These are phyloP conservation scores for Reticulascus tulasneorum DNA, from an alignment of 2,329 filamentous ascomycete species.

Conservation along the genomic window DNA sequence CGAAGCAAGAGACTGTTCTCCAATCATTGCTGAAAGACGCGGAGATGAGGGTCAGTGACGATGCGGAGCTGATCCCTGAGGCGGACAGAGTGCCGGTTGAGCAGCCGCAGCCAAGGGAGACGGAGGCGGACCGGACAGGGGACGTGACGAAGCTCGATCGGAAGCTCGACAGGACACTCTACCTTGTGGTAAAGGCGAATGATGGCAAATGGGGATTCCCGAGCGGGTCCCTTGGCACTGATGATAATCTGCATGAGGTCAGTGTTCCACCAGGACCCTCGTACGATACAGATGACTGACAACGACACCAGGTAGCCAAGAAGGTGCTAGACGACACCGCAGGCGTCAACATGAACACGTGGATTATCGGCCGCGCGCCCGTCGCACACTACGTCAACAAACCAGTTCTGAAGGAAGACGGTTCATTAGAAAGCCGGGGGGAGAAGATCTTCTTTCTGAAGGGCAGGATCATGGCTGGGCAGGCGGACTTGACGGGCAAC, in stretches of 20 bases:
- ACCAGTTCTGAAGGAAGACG: conserved; percentile 41
- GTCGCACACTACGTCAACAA: conserved; percentile 71
- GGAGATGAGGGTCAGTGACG: conserved; percentile 56
- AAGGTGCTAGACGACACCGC: conserved; percentile 72
- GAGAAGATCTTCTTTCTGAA: conserved; percentile 96
- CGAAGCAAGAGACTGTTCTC: conserved; percentile 59
- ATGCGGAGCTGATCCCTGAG: conserved; percentile 54
- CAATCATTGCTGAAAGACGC: conserved; percentile 73
- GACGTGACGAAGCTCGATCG: conserved; percentile 77
- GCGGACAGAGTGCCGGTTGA: conserved; percentile 65
- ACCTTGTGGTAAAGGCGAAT: conserved; percentile 74
- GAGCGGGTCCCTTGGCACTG: conserved; percentile 60
- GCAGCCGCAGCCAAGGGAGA: conserved; percentile 64
- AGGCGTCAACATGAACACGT: conserved; percentile 97
- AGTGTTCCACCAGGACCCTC: conserved; percentile 27
- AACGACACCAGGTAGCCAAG: conserved; percentile 64
- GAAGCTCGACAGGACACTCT: conserved; percentile 75
- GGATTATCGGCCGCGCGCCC: conserved; percentile 88
- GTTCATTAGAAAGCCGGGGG: conserved; percentile 46
- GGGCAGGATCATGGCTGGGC: conserved; percentile 93
- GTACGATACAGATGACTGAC: neutral
- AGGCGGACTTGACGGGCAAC: conserved; percentile 74
- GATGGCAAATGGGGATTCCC: conserved; percentile 81
- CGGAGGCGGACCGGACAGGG: conserved; percentile 72
- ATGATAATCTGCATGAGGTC: conserved; percentile 81